A percentile compares a stretch with the other conserved stretches of the same genome.
These are phyloP conservation scores for Ricinus communis DNA, from an alignment of 345 rosid species.

Conservation along the genomic window DNA sequence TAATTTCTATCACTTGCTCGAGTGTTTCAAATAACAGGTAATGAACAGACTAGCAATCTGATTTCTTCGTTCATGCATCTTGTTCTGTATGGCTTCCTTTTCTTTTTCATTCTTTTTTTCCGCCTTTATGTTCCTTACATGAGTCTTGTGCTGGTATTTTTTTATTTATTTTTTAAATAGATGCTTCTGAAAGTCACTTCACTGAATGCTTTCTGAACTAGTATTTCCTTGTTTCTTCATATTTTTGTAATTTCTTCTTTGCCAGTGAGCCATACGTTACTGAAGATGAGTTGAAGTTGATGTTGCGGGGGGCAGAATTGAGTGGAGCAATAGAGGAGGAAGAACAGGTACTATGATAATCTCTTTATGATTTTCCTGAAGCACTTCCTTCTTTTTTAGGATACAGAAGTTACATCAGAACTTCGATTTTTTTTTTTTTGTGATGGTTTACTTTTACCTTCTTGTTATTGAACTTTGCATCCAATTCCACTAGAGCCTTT, in stretches of 20 bases:
- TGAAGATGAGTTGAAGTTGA: constrained; percentile 92
- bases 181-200: not conserved
- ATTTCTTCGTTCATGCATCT: not conserved
- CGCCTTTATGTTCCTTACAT: not conserved
- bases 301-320: constrained; percentile 93
- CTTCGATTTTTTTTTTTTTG: too few species aligned
- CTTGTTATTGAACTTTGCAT: not conserved
- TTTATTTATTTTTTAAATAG: not conserved
- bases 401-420: not conserved
- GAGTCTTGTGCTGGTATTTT: not conserved
- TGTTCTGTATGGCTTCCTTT: not conserved
- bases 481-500: not conserved
- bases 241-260: constrained; percentile 12
- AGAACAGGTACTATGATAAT: constrained; percentile 64
- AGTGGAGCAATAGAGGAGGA: constrained; percentile 99
- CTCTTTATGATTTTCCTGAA: constrained; percentile 1
- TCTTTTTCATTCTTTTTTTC: not conserved
- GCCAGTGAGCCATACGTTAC: constrained; percentile 90
- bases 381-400: not conserved
- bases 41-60: not conserved
- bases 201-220: not conserved
- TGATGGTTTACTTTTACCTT: not conserved
- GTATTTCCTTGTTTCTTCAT: constrained; percentile 1
- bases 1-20: not conserved
- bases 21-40: not conserved